These are phyloP conservation scores for Paralagenidium karlingii DNA, from an alignment of 352 stramenopile species.

Conservation along the genomic window DNA sequence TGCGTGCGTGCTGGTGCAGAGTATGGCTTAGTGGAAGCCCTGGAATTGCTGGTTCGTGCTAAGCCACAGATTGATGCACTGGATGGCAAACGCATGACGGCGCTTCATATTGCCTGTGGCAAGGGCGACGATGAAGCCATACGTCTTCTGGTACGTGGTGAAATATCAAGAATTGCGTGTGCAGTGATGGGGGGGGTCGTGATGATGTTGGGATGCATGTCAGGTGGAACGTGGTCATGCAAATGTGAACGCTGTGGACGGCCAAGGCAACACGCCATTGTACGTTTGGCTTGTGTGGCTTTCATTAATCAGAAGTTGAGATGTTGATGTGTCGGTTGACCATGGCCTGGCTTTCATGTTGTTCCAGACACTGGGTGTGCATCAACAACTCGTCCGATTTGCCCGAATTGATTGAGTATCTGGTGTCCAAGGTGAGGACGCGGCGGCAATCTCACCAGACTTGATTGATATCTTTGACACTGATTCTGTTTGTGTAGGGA, in stretches of 20 bases:
- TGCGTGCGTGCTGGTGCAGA: constrained; percentile 13
- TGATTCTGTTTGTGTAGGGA: constrained; percentile 14
- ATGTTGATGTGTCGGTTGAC: constrained; percentile 1
- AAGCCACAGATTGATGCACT: constrained; percentile 50
- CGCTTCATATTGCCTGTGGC: constrained; percentile 44
- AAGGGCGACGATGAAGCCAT: constrained; percentile 52
- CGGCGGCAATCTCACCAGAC: background rate
- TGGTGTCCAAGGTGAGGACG: constrained; percentile 52
- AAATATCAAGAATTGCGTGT: too few species aligned
- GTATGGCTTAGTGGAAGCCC: constrained; percentile 42
- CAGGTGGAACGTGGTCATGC: constrained; percentile 39
- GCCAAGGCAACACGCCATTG: constrained; percentile 59
- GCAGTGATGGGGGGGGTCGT: too few species aligned
- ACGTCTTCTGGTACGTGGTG: constrained; percentile 24
- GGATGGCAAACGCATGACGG: constrained; percentile 66
- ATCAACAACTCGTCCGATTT: constrained; percentile 37
- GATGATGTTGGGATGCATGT: too few species aligned
- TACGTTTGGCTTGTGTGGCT: constrained; percentile 8
- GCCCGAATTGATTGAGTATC: constrained; percentile 30
- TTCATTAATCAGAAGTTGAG: background rate
- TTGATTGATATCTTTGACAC: background rate
- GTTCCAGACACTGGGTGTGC: constrained; percentile 48
- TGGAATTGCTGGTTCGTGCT: constrained; percentile 39
- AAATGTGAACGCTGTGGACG: constrained; percentile 40
- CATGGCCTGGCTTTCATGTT: too few species aligned